A percentile compares a stretch with the other conserved stretches of the same genome.
phyloP scores from a whole-genome alignment of 106 monocot genomes.

The Phalaenopsis aphrodite region DNA sequence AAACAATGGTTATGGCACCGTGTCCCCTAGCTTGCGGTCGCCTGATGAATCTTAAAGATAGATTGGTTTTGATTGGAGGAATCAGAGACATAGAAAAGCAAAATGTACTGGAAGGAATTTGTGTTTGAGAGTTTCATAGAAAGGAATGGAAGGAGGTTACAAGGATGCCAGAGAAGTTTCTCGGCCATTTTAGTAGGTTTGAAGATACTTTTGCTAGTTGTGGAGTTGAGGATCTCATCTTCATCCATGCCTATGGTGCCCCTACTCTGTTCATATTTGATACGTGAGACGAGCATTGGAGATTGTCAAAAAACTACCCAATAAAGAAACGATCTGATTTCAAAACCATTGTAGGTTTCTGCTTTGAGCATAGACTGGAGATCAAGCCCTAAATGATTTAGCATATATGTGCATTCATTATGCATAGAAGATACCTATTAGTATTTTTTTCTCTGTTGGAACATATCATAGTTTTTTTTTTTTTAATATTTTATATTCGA shows the following conservation, averaged over 20 bases:
- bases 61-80: conserved; percentile 75
- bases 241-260: conserved; percentile 49
- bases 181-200: conserved; percentile 16
- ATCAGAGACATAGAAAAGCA: conserved; percentile 34
- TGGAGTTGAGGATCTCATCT: conserved; percentile 39
- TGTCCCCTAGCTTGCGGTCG: conserved; percentile 73
- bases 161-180: conserved; percentile 69
- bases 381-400: conserved; percentile 17
- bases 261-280: conserved; percentile 42
- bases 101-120: conserved; percentile 81
- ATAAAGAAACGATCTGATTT: conserved; percentile 41
- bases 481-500: too few species aligned
- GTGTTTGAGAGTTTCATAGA: conserved; percentile 73
- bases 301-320: conserved; percentile 37
- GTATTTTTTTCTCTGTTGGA: too few species aligned
- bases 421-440: too few species aligned
- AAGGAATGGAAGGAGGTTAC: conserved; percentile 59
- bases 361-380: conserved; percentile 56
- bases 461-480: too few species aligned
- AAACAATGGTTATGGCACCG: conserved; percentile 37
- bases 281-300: conserved; percentile 36
- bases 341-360: conserved; percentile 52
- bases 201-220: conserved; percentile 23
- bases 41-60: conserved; percentile 67
- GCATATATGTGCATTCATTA: too few species aligned